Evolutionary conservation across 2,329 filamentous ascomycete genomes (phyloP).

Genomic region (Colletotrichum simmondsii): DNA sequence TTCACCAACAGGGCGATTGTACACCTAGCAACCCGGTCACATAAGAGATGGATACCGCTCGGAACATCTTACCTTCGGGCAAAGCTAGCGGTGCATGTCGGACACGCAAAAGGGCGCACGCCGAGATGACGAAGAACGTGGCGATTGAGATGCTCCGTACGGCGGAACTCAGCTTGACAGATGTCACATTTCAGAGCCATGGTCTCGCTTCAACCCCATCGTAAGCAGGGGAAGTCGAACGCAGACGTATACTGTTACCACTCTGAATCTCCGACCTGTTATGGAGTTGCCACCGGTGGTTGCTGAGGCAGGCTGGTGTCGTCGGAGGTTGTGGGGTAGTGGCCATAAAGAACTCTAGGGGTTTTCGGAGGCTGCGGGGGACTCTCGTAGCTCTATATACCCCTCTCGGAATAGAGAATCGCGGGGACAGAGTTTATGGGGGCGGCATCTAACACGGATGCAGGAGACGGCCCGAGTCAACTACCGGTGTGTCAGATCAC

Average conservation of each 20-base stretch:
- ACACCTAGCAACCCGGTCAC: no score
- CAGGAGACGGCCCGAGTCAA: no score
- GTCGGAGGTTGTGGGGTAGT: background rate
- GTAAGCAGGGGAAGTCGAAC: background rate
- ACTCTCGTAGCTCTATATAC: background rate
- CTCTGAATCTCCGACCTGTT: background rate
- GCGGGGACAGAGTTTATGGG: no score
- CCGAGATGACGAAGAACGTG: constrained; percentile 14
- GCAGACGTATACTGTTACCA: background rate
- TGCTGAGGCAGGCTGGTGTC: background rate
- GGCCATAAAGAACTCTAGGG: background rate
- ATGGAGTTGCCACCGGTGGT: background rate
- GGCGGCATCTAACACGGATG: no score
- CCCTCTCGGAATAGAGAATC: background rate
- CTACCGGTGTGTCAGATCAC: no score
- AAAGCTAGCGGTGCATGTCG: background rate
- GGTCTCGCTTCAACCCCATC: background rate
- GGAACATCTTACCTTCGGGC: background rate
- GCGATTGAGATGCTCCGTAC: constrained; percentile 13
- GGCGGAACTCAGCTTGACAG: constrained; percentile 16
- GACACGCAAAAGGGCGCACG: constrained; percentile 5
- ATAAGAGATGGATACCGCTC: no score
- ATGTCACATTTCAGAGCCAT: constrained; percentile 8
- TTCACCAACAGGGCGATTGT: no score
- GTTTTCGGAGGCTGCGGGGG: constrained; percentile 3